Base-by-base conservation (phyloP, 495 filamentous ascomycete genomes). In the Xylaria palmicola region DNA sequence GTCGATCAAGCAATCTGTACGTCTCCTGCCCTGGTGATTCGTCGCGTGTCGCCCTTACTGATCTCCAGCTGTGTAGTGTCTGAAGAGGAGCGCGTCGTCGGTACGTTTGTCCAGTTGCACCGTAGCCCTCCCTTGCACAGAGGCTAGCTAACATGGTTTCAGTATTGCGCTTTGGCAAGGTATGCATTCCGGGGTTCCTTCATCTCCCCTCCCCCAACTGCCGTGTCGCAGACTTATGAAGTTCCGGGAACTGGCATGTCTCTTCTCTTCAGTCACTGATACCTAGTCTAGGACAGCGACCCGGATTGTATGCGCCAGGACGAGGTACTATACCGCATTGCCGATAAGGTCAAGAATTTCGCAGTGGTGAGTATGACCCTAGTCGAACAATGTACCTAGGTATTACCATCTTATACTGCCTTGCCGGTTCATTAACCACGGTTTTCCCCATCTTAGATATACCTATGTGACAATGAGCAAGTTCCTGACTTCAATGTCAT, bases 401-500 rank as follows among this genome's bases (percentile, higher is more conserved):
- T n/a, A 12, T 17, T 17, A 26, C 19, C 1, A 19, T 40, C 39
- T 48, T 48, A 3, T 26, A 13, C 29, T 10, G 19, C 13, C 12
- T 37, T 37, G 34, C n/a, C 19, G 27, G 26, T 30, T 41, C 15
- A 10, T 15, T 51, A 22, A 51, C 17, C 0, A n/a, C 27, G n/a
- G 27, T 39, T 20, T 29, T 4, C 3, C 32, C 9, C 1, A 1
- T 29, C 29, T 10, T 15, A 61, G 59, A 61, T 61, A 69, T 97
- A 98, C 77, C 86, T 98, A 55, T 98, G 95, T 83, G 95, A 98
- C 74, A 85, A 97, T 62, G 93, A 98, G 68, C 63, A 71, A 72
- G 92, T 97, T 2, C 92, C 93, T 19, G 94, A 98, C 72, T 98
- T 98, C 82, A 98, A 95, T 72, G 86, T 89, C 65, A 98, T 98